Base-by-base conservation (phyloP, 306 rosid species). In the Astragalus glycyphyllos region DNA sequence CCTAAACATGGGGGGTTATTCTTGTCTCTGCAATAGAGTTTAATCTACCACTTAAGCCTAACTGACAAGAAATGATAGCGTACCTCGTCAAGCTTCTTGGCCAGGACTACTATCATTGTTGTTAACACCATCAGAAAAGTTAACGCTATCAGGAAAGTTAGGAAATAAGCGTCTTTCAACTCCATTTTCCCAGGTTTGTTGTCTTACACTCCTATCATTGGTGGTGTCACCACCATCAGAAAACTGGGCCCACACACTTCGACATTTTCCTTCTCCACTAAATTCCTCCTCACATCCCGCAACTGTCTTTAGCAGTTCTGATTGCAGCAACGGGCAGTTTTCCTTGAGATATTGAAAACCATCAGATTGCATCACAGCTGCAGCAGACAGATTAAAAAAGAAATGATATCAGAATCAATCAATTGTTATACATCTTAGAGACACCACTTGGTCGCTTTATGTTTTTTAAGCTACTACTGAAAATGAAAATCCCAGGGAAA, bases 301-400 rank as follows among this genome's bases (percentile, higher is more conserved):
- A 54, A 94, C 97, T 5, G 90, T 91, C 86, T 94, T 94, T 40
- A 94, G 80, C 49, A 94, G 88, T 78, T 94, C 98, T 4, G 98
- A 94, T 85, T 94, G 98, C 71, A 90, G 83, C 77, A 88, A 70
- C 1, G 98, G 97, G 34, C 96, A 90, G 79, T 83, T 77, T 48
- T 94, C 98, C 89, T 88, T 94, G 38, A 94, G 96, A 69, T 86
- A 88, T 83, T 90, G 91, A 67, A 89, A 94, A 42, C 98, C 97
- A 65, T 94, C 97, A 6, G 96, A 85, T 78, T 88, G 92, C 98
- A 94, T 94, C 62, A 94, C 98, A n/a, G 96, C 98, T 94, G 89
- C 81, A 74, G 40, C 51, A 77, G 65, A 63, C 20, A 67, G 62
- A 63, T 55, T 3, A 11, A 58, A 54, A n/a, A 45, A 55, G 53